A percentile compares a stretch with the other conserved stretches of the same genome.
Conservation (phyloP, 345 rosid genomes). For the Boechera stricta region DNA sequence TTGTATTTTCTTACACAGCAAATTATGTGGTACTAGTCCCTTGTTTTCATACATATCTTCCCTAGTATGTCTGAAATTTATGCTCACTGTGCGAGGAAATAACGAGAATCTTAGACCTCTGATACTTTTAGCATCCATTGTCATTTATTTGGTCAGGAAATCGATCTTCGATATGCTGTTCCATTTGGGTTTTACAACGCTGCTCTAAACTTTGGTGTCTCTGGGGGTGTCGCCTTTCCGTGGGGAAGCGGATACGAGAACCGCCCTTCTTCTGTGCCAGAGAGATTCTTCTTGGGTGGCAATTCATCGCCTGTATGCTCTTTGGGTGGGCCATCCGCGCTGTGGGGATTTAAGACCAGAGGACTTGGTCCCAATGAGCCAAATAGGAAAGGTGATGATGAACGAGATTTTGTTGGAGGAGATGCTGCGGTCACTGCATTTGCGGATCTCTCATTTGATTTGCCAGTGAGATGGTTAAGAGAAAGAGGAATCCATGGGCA, state of each 20-base stretch:
- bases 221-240: conserved; percentile 76
- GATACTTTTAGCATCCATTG: background rate
- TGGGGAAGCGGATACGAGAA: conserved; percentile 71
- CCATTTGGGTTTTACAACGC: conserved; percentile 78
- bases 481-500: conserved; percentile 94
- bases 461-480: conserved; percentile 79
- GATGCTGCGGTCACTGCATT: conserved; percentile 86
- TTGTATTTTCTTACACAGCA: background rate
- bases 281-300: conserved; percentile 94
- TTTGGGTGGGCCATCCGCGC: conserved; percentile 79
- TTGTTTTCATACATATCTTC: background rate
- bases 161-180: conserved; percentile 83
- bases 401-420: conserved; percentile 87
- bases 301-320: conserved; percentile 79
- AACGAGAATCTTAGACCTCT: conserved; percentile 23
- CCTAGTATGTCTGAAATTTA: background rate
- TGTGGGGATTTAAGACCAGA: conserved; percentile 84
- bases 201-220: conserved; percentile 80
- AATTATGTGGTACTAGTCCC: background rate
- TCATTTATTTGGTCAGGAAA: conserved; percentile 56
- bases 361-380: conserved; percentile 88
- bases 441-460: conserved; percentile 92
- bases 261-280: conserved; percentile 70
- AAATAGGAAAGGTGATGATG: conserved; percentile 58
- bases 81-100: background rate